Conservation (phyloP, 2,329 filamentous ascomycete genomes). For the Didymella pomorum region DNA sequence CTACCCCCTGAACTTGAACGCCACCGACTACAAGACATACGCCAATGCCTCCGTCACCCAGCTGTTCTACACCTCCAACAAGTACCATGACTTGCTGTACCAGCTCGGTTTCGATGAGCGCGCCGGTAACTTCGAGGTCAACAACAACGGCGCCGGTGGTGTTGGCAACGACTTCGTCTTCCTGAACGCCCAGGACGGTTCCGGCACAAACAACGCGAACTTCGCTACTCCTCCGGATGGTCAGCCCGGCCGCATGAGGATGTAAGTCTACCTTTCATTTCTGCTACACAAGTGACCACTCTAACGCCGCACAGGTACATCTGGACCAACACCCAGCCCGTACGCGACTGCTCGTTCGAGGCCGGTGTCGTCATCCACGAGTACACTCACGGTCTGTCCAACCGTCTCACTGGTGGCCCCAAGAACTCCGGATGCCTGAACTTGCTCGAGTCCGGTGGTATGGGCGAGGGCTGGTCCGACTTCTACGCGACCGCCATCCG, state of each 20-base stretch:
- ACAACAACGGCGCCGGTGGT: constrained; percentile 65
- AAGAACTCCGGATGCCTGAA: constrained; percentile 60
- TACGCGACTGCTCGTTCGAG: constrained; percentile 66
- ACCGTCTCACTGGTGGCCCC: constrained; percentile 66
- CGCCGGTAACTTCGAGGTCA: constrained; percentile 67
- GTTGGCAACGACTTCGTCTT: constrained; percentile 62
- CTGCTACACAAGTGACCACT: not conserved
- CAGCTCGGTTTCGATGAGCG: constrained; percentile 65
- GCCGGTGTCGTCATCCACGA: constrained; percentile 67
- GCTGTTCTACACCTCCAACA: constrained; percentile 68
- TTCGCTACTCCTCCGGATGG: constrained; percentile 58
- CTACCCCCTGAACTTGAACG: constrained; percentile 39
- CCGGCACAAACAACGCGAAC: constrained; percentile 64
- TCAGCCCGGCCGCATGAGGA: constrained; percentile 60
- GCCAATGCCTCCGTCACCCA: constrained; percentile 65
- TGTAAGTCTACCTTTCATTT: not conserved
- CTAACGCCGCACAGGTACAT: constrained; percentile 60
- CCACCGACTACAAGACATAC: constrained; percentile 51
- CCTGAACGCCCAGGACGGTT: constrained; percentile 65
- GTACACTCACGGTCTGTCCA: constrained; percentile 58
- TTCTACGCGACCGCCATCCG: constrained; percentile 63
- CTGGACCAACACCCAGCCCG: constrained; percentile 59
- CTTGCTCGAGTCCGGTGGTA: constrained; percentile 61
- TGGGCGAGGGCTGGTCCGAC: constrained; percentile 68
- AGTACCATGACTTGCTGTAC: constrained; percentile 67